Conservation (phyloP, 345 rosid species). For the Acer negundo region DNA sequence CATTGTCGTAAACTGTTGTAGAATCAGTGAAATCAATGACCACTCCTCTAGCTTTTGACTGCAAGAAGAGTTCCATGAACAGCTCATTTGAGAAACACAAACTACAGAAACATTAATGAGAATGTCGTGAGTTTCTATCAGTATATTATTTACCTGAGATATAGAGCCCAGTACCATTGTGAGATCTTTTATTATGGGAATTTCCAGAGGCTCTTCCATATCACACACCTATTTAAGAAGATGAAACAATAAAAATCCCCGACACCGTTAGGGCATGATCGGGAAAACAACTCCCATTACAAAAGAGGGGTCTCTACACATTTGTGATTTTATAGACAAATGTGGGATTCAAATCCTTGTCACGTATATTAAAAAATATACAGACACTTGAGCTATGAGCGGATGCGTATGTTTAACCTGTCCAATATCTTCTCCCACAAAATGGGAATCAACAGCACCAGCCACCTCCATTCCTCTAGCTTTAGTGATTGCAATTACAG, state of each 20-base stretch:
- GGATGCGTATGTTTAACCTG: slow-evolving; percentile 39
- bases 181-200: slow-evolving; percentile 81
- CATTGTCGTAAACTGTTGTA: slow-evolving; percentile 85
- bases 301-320: no score
- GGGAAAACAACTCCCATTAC: no score
- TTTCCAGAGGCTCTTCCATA: slow-evolving; percentile 85
- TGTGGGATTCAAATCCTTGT: no score
- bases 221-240: slow-evolving; percentile 57
- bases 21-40: slow-evolving; percentile 87
- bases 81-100: background rate
- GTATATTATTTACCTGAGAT: slow-evolving; percentile 64
- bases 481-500: slow-evolving; percentile 77
- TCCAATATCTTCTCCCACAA: slow-evolving; percentile 84
- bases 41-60: slow-evolving; percentile 86
- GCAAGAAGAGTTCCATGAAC: slow-evolving; percentile 24
- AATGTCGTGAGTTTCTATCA: background rate
- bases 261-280: no score
- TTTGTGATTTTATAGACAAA: no score
- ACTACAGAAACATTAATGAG: background rate
- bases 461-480: slow-evolving; percentile 97
- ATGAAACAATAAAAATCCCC: background rate
- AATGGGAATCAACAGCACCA: slow-evolving; percentile 80
- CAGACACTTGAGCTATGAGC: no score
- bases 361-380: no score
- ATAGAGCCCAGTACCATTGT: slow-evolving; percentile 94